Percentiles rank a stretch among this genome's conserved stretches.
These are phyloP conservation scores for Thozetella sp. DNA, from an alignment of 495 filamentous ascomycete species.

Conservation along the genomic window DNA sequence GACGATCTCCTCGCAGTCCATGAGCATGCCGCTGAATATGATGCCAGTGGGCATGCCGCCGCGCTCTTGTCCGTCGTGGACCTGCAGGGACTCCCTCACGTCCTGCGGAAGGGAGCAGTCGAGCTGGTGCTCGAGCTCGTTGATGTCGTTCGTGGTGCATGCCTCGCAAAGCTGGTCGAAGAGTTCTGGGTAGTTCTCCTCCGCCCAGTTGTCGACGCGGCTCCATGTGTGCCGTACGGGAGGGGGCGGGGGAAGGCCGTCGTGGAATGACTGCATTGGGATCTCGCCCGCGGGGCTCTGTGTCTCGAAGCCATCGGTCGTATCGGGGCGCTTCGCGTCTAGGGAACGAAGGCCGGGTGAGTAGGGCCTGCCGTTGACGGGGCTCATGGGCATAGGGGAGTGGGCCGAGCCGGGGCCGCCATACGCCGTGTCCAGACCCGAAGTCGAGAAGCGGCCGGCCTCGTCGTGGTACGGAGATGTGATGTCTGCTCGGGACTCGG, in stretches of 20 bases:
- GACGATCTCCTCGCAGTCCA: slow-evolving; percentile 98
- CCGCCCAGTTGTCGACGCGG: slow-evolving; percentile 91
- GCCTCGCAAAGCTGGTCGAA: slow-evolving; percentile 91
- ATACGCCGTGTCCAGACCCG: slow-evolving; percentile 47
- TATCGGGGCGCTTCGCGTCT: slow-evolving; percentile 60
- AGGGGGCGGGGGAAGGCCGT: slow-evolving; percentile 87
- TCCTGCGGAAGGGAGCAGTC: slow-evolving; percentile 95
- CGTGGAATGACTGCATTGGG: slow-evolving; percentile 93
- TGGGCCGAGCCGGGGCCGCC: slow-evolving; percentile 33
- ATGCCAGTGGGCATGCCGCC: slow-evolving; percentile 89
- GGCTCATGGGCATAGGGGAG: slow-evolving; percentile 63
- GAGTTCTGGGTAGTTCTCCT: slow-evolving; percentile 93
- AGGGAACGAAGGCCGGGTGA: slow-evolving; percentile 86
- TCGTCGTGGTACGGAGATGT: slow-evolving; percentile 76
- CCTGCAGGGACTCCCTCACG: slow-evolving; percentile 85
- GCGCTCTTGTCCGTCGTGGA: slow-evolving; percentile 96
- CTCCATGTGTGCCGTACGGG: slow-evolving; percentile 88
- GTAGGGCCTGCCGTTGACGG: slow-evolving; percentile 71
- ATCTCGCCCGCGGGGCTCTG: slow-evolving; percentile 78
- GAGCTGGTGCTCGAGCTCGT: slow-evolving; percentile 93
- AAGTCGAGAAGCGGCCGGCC: slow-evolving; percentile 53
- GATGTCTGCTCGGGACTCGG: slow-evolving; percentile 77
- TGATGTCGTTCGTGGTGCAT: slow-evolving; percentile 91
- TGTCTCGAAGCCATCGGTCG: slow-evolving; percentile 63
- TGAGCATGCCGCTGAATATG: slow-evolving; percentile 90